These are phyloP conservation scores for Colletotrichum brevisporum DNA, from an alignment of 2,329 filamentous ascomycete species.

Conservation along the genomic window DNA sequence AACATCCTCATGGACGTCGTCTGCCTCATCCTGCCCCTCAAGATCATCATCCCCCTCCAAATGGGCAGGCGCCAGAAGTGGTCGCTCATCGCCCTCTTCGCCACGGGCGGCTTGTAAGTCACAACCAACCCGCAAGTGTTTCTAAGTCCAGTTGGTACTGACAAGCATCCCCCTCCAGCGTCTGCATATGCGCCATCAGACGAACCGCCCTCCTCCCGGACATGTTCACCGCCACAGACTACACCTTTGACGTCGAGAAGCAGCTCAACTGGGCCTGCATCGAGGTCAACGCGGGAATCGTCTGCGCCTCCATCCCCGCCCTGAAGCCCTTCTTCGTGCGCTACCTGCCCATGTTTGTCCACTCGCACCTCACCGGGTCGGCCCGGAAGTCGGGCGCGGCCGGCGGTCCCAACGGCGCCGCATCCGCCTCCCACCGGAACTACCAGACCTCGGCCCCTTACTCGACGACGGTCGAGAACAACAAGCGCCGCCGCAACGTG, in stretches of 20 bases:
- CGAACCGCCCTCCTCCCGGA: slow-evolving; percentile 47
- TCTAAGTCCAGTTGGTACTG: background rate
- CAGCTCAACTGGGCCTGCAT: slow-evolving; percentile 49
- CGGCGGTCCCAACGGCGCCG: too few relatives aligned
- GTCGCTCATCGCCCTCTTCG: slow-evolving; percentile 35
- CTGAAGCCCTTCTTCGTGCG: slow-evolving; percentile 44
- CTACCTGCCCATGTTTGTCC: slow-evolving; percentile 39
- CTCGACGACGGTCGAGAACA: slow-evolving; percentile 30
- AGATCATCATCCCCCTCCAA: slow-evolving; percentile 36
- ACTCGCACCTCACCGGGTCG: slow-evolving; percentile 21
- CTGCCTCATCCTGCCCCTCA: slow-evolving; percentile 35
- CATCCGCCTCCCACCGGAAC: background rate
- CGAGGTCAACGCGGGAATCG: slow-evolving; percentile 40
- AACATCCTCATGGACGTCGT: slow-evolving; percentile 40
- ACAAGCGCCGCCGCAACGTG: slow-evolving; percentile 37
- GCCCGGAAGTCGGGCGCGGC: background rate
- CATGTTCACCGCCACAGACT: slow-evolving; percentile 45
- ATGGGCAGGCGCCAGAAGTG: slow-evolving; percentile 35
- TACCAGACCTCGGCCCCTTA: slow-evolving; percentile 22
- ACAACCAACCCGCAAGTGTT: too few relatives aligned
- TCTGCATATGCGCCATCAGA: slow-evolving; percentile 50
- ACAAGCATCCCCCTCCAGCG: slow-evolving; percentile 36
- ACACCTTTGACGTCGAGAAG: slow-evolving; percentile 45
- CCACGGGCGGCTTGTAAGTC: slow-evolving; percentile 35
- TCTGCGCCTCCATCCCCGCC: slow-evolving; percentile 38